Base-by-base conservation (phyloP, 805 yeast genomes). In the Wickerhamomyces bovis region DNA sequence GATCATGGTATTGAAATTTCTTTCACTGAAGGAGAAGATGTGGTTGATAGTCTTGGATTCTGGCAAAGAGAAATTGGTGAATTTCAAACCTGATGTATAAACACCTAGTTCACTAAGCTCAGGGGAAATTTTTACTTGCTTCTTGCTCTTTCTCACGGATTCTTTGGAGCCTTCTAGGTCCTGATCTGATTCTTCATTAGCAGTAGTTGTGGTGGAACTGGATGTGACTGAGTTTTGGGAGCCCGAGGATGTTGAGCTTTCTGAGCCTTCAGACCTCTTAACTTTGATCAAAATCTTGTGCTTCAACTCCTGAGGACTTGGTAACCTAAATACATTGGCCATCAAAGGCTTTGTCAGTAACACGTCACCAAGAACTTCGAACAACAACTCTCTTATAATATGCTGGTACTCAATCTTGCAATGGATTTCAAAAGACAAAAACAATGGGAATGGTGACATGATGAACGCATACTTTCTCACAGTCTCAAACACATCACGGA, bases 381-480 rank as follows among this genome's bases (percentile, higher is more conserved):
- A 69, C 44, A 95, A 61, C 1, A 77, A 70, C 1, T 68, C 65
- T 2, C 72, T 78, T 46, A 84, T 78, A 30, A 71, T 71, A n/a
- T 64, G 45, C 63, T 94, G 99, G 52, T 82, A 83, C 22, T 75
- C 78, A 1, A 68, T 56, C 18, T 76, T 77, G 65, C 99, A 94
- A 56, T 85, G 84, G 0, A 89, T 75, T 60, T 94, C 99, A 22
- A 94, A 72, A 3, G 97, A 89, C 15, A 94, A 56, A 9, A 94
- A 83, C 36, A 94, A 69, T 0, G 99, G 99, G 46, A 75, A 83
- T 1, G 94, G 90, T 0, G 97, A 77, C 0, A 89, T 72, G n/a
- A 87, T 80, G 61, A 95, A 94, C 0, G 96, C 95, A 63, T 88
- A 88, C 62, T 88, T 87, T 54, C 83, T 75, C 11, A 95, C 79